Evolutionary conservation across 2,329 filamentous ascomycete genomes (phyloP).

Genomic region (Decorospora gaudefroyi): DNA sequence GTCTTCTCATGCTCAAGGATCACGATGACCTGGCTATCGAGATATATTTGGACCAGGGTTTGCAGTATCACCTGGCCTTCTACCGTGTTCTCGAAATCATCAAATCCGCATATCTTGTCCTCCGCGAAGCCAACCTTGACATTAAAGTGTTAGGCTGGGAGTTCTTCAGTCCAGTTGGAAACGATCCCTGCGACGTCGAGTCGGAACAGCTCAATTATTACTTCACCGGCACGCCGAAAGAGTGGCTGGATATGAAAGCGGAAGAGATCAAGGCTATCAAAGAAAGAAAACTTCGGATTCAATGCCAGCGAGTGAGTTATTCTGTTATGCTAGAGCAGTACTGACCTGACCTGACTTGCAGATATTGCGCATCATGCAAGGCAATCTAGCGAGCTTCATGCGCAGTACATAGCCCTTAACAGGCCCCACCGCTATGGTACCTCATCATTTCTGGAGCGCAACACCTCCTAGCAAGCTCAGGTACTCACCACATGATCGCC

Average conservation of each 20-base stretch:
- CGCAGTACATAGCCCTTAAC: too few species aligned
- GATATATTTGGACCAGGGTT: slow-evolving; percentile 2
- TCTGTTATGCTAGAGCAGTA: neutral
- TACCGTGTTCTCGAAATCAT: slow-evolving; percentile 11
- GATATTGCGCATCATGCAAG: slow-evolving; percentile 8
- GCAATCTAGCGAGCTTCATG: slow-evolving; percentile 5
- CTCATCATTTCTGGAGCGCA: too few species aligned
- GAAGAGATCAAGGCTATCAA: slow-evolving; percentile 6
- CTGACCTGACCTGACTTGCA: neutral
- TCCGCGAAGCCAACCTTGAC: slow-evolving; percentile 4
- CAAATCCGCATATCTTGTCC: slow-evolving; percentile 1
- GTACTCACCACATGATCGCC: too few species aligned
- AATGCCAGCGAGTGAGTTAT: slow-evolving; percentile 3
- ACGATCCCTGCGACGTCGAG: neutral
- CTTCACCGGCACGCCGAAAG: slow-evolving; percentile 7
- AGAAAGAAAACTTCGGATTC: neutral
- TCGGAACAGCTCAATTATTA: slow-evolving; percentile 17
- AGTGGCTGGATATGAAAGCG: slow-evolving; percentile 15
- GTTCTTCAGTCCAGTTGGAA: slow-evolving; percentile 9
- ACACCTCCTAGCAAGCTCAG: too few species aligned
- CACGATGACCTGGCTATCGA: neutral
- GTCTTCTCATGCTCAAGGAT: slow-evolving; percentile 11
- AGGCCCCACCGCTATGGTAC: too few species aligned
- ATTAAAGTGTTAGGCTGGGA: slow-evolving; percentile 12
- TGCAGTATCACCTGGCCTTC: slow-evolving; percentile 4